phyloP scores from a whole-genome alignment of 257 asterid genomes.

The Nicotiana tomentosiformis region DNA sequence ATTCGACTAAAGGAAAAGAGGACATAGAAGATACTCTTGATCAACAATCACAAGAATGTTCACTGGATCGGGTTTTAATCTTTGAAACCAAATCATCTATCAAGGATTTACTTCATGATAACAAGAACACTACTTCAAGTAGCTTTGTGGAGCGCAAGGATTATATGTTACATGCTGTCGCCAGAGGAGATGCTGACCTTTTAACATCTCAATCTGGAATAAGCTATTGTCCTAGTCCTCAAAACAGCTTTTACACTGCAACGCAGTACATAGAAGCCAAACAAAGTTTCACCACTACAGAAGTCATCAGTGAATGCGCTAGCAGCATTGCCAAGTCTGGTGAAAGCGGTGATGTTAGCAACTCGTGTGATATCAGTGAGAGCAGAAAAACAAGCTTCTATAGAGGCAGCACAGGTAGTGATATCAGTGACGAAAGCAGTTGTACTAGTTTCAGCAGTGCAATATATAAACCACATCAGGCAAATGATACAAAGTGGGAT shows the following conservation, averaged over 20 bases:
- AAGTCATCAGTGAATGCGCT: constrained; percentile 33
- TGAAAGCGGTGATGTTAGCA: constrained; percentile 45
- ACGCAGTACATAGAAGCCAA: constrained; percentile 37
- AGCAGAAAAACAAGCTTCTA: constrained; percentile 44
- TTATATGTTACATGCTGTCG: constrained; percentile 13
- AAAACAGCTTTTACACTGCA: constrained; percentile 36
- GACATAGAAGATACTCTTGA: constrained; percentile 16
- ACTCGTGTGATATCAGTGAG: constrained; percentile 43
- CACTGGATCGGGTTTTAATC: constrained; percentile 4
- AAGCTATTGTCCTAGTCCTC: constrained; percentile 34
- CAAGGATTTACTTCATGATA: constrained; percentile 25
- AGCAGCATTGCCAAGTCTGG: constrained; percentile 40
- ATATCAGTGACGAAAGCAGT: constrained; percentile 57
- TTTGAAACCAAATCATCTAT: constrained; percentile 11
- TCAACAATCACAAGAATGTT: constrained; percentile 21
- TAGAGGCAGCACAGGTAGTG: constrained; percentile 53
- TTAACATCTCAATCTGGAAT: constrained; percentile 29
- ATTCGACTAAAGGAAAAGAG: constrained; percentile 21
- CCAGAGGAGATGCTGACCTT: constrained; percentile 22
- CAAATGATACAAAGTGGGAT: constrained; percentile 59
- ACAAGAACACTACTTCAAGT: constrained; percentile 24
- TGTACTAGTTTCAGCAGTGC: constrained; percentile 45
- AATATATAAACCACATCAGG: constrained; percentile 51
- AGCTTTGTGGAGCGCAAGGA: constrained; percentile 29
- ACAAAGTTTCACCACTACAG: constrained; percentile 44